These are phyloP conservation scores for Leishmania gerbilli DNA, from an alignment of 208 protist genomes.

Conservation along the genomic window DNA sequence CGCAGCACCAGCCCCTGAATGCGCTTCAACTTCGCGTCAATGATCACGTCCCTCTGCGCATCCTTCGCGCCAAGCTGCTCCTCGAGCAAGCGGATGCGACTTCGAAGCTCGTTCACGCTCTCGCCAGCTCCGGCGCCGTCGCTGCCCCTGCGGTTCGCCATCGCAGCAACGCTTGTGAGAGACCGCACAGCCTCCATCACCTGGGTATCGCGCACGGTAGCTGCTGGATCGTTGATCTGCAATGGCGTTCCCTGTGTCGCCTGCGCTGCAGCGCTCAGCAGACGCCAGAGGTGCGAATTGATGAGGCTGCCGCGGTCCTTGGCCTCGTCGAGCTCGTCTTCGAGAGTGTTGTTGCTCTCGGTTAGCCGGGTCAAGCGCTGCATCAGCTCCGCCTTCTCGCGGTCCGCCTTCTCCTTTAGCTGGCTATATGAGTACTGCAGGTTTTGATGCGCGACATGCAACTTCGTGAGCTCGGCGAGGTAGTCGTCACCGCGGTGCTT, in stretches of 20 bases:
- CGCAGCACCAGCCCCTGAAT: constrained; percentile 80
- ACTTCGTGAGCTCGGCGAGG: constrained; percentile 58
- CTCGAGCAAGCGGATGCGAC: constrained; percentile 50
- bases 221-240: constrained; percentile 12
- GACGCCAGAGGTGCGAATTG: constrained; percentile 67
- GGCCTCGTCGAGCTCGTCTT: constrained; percentile 64
- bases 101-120: constrained; percentile 19
- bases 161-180: constrained; percentile 40
- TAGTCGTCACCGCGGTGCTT: constrained; percentile 60
- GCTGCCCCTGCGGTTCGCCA: constrained; percentile 9
- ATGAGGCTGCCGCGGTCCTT: constrained; percentile 46
- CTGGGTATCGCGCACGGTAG: constrained; percentile 30
- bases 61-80: constrained; percentile 56
- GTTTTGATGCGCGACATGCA: constrained; percentile 73
- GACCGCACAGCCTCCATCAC: constrained; percentile 51
- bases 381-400: constrained; percentile 27
- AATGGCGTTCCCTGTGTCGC: constrained; percentile 36
- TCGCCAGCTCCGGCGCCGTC: not conserved
- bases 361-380: constrained; percentile 30
- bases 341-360: constrained; percentile 44
- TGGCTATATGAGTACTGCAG: constrained; percentile 54
- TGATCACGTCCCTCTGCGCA: constrained; percentile 76
- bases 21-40: constrained; percentile 87
- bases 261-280: constrained; percentile 56
- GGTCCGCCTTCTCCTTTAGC: constrained; percentile 45